Percentiles rank a stretch among this genome's conserved stretches.
Conservation (phyloP, 1,284 basidiomycete species). For the Gymnopus androsaceus region DNA sequence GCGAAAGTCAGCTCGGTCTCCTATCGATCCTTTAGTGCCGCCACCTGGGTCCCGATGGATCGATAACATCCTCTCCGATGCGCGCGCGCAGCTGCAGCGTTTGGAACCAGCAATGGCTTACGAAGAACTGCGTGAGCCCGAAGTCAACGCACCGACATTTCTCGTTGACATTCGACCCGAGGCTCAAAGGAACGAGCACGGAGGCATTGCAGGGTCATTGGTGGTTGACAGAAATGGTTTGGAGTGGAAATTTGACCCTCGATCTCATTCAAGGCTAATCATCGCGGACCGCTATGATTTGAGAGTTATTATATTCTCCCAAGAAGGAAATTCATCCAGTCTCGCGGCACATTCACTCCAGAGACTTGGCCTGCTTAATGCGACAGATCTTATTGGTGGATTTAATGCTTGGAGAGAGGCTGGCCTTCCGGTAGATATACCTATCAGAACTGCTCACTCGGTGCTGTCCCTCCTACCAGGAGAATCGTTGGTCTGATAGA, state of each 20-base stretch:
- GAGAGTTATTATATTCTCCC: conserved; percentile 68
- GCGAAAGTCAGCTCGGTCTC: conserved; percentile 54
- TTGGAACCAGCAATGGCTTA: conserved; percentile 61
- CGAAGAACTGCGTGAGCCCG: conserved; percentile 54
- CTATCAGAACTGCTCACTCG: conserved; percentile 1
- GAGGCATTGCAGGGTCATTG: conserved; percentile 62
- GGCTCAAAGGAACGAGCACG: conserved; percentile 54
- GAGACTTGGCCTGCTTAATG: conserved; percentile 66
- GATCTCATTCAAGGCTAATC: conserved; percentile 49
- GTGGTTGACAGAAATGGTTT: conserved; percentile 72
- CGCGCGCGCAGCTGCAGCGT: conserved; percentile 63
- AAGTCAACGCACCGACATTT: conserved; percentile 58
- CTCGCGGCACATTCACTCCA: conserved; percentile 69
- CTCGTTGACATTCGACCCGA: conserved; percentile 75
- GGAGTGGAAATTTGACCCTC: conserved; percentile 75
- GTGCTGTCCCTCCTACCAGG: background rate
- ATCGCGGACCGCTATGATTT: conserved; percentile 74
- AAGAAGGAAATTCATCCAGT: conserved; percentile 69
- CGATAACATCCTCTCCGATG: conserved; percentile 52
- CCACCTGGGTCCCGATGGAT: conserved; percentile 65
- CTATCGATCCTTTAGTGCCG: conserved; percentile 60
- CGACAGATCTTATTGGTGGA: conserved; percentile 75
- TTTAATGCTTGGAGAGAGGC: conserved; percentile 69
- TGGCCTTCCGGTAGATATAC: conserved; percentile 48
- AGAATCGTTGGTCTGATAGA: background rate